Evolutionary conservation across 371 early-diverging fungal genomes (phyloP).

Genomic region (Apophysomyces variabilis): DNA sequence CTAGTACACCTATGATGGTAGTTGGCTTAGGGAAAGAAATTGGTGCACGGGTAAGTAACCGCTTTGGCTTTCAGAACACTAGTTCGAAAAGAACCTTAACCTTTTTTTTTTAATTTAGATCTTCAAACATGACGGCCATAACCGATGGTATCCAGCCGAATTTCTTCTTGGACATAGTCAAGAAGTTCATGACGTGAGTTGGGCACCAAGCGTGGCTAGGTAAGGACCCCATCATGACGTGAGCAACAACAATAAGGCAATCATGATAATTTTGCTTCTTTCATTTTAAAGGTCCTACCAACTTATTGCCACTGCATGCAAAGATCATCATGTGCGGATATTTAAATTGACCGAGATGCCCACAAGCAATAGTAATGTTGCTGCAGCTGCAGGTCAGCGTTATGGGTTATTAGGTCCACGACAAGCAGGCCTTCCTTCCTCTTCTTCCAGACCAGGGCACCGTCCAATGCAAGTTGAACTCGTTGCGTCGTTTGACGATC

Average conservation of each 20-base stretch:
- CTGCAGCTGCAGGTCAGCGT: constrained; percentile 18
- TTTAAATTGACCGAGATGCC: constrained; percentile 71
- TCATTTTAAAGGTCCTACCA: constrained; percentile 70
- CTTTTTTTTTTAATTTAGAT: constrained; percentile 37
- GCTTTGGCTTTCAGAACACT: too few relatives aligned
- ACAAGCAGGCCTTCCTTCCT: constrained; percentile 6
- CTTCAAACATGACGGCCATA: constrained; percentile 62
- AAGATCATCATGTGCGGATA: constrained; percentile 86
- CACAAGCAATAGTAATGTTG: constrained; percentile 16
- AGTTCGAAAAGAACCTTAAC: neutral
- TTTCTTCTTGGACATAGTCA: constrained; percentile 70
- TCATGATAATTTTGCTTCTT: constrained; percentile 7
- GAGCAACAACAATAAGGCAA: neutral
- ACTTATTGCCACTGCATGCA: constrained; percentile 90
- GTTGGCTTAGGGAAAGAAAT: constrained; percentile 88
- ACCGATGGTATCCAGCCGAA: constrained; percentile 73
- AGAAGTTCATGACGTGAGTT: constrained; percentile 80
- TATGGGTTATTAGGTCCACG: constrained; percentile 15
- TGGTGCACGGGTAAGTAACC: constrained; percentile 64
- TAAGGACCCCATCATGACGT: constrained; percentile 13
- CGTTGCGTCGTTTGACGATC: constrained; percentile 71
- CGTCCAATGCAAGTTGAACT: constrained; percentile 56
- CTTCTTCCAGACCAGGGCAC: constrained; percentile 13
- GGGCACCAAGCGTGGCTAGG: constrained; percentile 90
- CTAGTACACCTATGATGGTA: constrained; percentile 80